Conservation (phyloP, 2,329 filamentous ascomycete genomes). For the Pseudogymnoascus sp. region DNA sequence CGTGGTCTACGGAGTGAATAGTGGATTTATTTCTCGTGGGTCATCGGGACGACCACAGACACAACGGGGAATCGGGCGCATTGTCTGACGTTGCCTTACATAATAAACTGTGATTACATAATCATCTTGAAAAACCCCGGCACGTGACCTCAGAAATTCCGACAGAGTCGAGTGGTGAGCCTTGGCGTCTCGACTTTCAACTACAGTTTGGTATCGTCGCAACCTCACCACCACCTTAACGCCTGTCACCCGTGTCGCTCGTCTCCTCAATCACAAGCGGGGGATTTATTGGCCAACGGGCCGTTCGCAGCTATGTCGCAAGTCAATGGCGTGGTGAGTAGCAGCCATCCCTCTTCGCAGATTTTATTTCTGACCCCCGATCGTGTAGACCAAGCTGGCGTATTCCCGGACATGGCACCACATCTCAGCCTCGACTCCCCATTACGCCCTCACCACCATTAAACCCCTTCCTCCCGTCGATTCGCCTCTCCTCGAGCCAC, state of each 20-base stretch:
- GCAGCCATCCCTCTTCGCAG: neutral
- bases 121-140: neutral
- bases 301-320: slow-evolving; percentile 57
- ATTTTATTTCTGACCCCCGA: slow-evolving; percentile 8
- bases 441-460: slow-evolving; percentile 48
- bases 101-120: neutral
- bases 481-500: slow-evolving; percentile 46
- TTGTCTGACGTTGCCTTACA: neutral
- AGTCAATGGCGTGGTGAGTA: slow-evolving; percentile 62
- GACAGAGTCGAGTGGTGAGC: neutral
- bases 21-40: slow-evolving; percentile 1
- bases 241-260: neutral
- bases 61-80: neutral
- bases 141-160: slow-evolving; percentile 3
- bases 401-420: slow-evolving; percentile 96
- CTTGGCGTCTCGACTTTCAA: slow-evolving; percentile 7
- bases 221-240: neutral
- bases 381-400: slow-evolving; percentile 74
- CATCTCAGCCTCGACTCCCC: slow-evolving; percentile 60
- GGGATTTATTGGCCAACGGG: slow-evolving; percentile 15
- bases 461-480: slow-evolving; percentile 29
- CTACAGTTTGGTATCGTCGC: neutral
- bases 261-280: neutral
- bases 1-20: neutral
- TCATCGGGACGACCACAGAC: neutral